Evolutionary conservation across 768 basidiomycete species (phyloP), one percentile per base, ranked within the genome.

Genomic region (Trichaptum fuscoviolaceum): DNA sequence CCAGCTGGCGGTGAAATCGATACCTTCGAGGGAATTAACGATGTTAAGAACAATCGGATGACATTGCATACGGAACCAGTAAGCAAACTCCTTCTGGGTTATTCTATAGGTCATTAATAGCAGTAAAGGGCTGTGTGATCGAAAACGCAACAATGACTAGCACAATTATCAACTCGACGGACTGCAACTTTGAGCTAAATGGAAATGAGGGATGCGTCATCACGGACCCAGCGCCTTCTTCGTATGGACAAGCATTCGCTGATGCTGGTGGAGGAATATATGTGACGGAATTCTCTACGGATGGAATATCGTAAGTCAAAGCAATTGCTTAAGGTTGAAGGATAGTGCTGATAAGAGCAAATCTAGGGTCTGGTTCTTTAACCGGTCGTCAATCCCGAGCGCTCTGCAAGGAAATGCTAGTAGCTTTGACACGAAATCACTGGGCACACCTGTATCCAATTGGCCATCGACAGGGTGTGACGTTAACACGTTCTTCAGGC

Each of bases 21-120:
- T 74, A 90, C 89, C 10, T 85, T 95, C 67, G 93, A 95, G 74
- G 90, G 87, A 35, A 88, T 95, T 68, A 95, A 95, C 75, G 73
- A 83, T 62, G 83, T 83, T 57, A 79, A 80, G 2, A 77, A 79
- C 64, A 91, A 89, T 68, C 89, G 90, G 73, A 86, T 90, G 82
- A 82, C 93, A 0, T 77, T 94, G 18, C 93, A 94, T 74, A 91
- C 91, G 0, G 78, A 81, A 57, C 74, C 84, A 0, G 83, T 82
- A 66, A 26, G 80, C 74, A 65, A n/a, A 30, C 66, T 64, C 62
- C 36, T 35, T 18, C 26, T 17, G 1, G 17, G 25, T 9, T 12
- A 61, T 63, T 62, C 20, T 23, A 62, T 25, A 4, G 2, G 10
- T 4, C 15, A 2, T 20, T 52, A 12, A 52, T 20, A 12, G 2